Base-by-base conservation (phyloP, 2,329 filamentous ascomycete species). In the Shiraia bambusicola region DNA sequence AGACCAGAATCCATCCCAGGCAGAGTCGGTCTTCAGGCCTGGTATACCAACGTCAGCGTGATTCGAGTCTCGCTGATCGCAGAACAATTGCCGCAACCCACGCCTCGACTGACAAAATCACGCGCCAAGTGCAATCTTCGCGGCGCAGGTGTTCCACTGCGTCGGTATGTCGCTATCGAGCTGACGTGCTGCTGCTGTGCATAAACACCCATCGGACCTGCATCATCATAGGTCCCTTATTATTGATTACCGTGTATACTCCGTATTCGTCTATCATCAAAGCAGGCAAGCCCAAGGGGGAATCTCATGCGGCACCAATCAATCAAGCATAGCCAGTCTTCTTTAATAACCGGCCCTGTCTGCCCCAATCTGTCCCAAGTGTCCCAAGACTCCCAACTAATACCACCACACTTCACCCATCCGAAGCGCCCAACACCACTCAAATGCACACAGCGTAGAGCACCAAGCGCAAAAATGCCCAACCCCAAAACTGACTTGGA, bases 1-100 rank as follows among this genome's bases (percentile, higher is more conserved):
- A n/a, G n/a, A n/a, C 59, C 61, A 6, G 57, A 49, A 19, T 62
- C 58, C 58, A 62, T 58, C 15, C 24, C 34, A 31, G 38, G 13
- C 28, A 32, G 15, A 11, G 9, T 10, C 19, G 15, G n/a, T n/a
- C 30, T 42, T 27, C 42, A 35, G 34, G 31, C 37, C 10, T 22
- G 19, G 19, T 22, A 22, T 22, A 22, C 19, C 19, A 22, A 22
- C 26, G 22, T 30, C 28, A 39, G 13, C 10, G 26, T 15, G n/a
- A 7, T 33, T 17, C 26, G 32, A 27, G 28, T n/a, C n/a, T 17
- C 19, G n/a, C 13, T 15, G 28, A 30, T n/a, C 14, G 8, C 4
- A 13, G 9, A 30, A 25, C 19, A 25, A 14, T 6, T 25, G 12
- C 22, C 4, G 16, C n/a, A 15, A 16, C 8, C 7, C 31, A 19